phyloP scores from a whole-genome alignment of 73 alveolate species.

The Stentor roeselii region DNA sequence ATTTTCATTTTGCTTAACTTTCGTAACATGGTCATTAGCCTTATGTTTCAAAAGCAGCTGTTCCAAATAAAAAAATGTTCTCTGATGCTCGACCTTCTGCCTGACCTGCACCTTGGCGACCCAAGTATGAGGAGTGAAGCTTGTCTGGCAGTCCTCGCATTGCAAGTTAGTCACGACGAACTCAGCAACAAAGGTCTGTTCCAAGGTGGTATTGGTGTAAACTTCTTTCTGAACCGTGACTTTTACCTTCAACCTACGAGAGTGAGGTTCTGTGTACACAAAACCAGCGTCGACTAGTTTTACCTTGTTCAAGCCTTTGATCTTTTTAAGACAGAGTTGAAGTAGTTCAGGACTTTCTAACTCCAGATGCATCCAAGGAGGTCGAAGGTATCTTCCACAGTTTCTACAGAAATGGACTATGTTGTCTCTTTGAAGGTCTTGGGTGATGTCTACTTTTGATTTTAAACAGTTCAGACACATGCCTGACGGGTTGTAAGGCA shows the following conservation, averaged over 20 bases:
- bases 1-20: conserved; percentile 88
- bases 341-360: conserved; percentile 84
- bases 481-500: conserved; percentile 75
- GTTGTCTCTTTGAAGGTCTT: conserved; percentile 70
- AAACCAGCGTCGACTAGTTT: conserved; percentile 91
- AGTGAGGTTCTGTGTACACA: conserved; percentile 97
- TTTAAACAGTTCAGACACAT: conserved; percentile 82
- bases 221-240: conserved; percentile 92
- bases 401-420: conserved; percentile 70
- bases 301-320: conserved; percentile 85
- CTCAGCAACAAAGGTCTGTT: conserved; percentile 77
- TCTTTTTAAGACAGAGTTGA: conserved; percentile 70
- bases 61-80: conserved; percentile 92
- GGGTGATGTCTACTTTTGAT: conserved; percentile 74
- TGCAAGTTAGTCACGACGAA: conserved; percentile 86
- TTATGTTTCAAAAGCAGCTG: conserved; percentile 89
- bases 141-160: conserved; percentile 96
- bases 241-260: conserved; percentile 87
- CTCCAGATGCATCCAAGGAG: conserved; percentile 82
- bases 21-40: conserved; percentile 81
- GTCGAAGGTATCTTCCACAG: conserved; percentile 75
- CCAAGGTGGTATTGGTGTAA: conserved; percentile 67
- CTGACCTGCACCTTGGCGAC: conserved; percentile 87
- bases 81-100: conserved; percentile 90
- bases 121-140: conserved; percentile 98